phyloP scores from a whole-genome alignment of 78 protist genomes.

The Neovahlkampfia damariscottae region DNA sequence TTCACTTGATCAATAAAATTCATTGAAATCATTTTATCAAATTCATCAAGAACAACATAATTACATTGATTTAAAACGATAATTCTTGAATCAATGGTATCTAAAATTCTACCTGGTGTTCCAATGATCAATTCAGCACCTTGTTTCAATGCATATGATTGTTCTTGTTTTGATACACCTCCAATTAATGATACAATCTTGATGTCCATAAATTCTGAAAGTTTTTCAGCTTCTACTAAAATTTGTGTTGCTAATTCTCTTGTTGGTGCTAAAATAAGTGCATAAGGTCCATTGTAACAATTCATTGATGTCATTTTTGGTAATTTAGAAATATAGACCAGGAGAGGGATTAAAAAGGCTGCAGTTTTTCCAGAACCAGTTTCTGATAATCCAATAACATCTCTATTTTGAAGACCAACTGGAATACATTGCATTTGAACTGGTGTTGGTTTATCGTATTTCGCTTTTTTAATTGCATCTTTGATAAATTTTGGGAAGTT shows the following conservation, averaged over 20 bases:
- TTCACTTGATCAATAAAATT: slow-evolving; percentile 64
- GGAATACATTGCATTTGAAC: slow-evolving; percentile 42
- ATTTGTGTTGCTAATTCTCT: slow-evolving; percentile 91
- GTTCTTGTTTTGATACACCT: slow-evolving; percentile 52
- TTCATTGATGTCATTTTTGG: slow-evolving; percentile 36
- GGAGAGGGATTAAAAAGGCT: slow-evolving; percentile 88
- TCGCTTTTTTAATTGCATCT: slow-evolving; percentile 15
- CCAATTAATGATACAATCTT: slow-evolving; percentile 59
- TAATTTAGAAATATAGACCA: slow-evolving; percentile 47
- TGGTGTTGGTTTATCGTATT: slow-evolving; percentile 40
- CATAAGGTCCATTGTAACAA: slow-evolving; percentile 30
- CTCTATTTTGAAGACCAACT: slow-evolving; percentile 11
- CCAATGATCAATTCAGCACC: slow-evolving; percentile 72
- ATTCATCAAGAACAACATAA: slow-evolving; percentile 83
- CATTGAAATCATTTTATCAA: slow-evolving; percentile 75
- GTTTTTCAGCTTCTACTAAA: slow-evolving; percentile 43
- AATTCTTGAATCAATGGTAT: slow-evolving; percentile 61
- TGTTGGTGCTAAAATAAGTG: slow-evolving; percentile 61
- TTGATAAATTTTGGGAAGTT: background rate
- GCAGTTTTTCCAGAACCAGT: slow-evolving; percentile 97
- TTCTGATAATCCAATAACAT: slow-evolving; percentile 82
- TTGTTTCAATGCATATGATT: slow-evolving; percentile 41
- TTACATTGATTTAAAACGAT: slow-evolving; percentile 74
- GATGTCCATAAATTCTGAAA: slow-evolving; percentile 32
- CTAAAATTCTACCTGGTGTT: slow-evolving; percentile 80